phyloP scores from a whole-genome alignment of 2,329 filamentous ascomycete genomes.

The Neonectria hederae region DNA sequence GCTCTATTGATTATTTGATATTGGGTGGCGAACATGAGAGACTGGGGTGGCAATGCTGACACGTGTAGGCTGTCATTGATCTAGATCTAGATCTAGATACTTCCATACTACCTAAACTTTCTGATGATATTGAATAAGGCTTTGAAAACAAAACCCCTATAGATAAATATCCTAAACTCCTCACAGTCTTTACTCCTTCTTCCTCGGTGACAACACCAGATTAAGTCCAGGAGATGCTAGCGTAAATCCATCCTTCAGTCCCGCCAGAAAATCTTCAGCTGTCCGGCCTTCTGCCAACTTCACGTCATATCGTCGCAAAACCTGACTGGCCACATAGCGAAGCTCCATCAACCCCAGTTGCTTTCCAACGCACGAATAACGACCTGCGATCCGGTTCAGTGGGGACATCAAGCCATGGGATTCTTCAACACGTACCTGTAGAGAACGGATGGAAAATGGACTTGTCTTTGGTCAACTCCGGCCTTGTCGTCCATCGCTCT shows the following conservation, averaged over 20 bases:
- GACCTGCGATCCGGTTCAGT: not conserved
- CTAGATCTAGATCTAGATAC: no score
- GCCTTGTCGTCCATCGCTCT: slow-evolving; percentile 28
- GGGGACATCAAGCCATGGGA: not conserved
- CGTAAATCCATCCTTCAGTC: slow-evolving; percentile 26
- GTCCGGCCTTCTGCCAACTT: slow-evolving; percentile 1
- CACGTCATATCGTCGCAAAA: slow-evolving; percentile 23
- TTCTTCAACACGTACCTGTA: slow-evolving; percentile 5
- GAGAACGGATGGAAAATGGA: slow-evolving; percentile 26
- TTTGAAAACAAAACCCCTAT: no score
- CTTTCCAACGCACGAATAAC: slow-evolving; percentile 30
- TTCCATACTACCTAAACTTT: no score
- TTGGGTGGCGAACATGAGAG: not conserved
- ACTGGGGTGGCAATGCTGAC: no score
- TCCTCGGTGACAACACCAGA: slow-evolving; percentile 11
- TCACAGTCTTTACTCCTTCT: not conserved
- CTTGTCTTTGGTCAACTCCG: slow-evolving; percentile 19
- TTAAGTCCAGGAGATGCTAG: slow-evolving; percentile 11
- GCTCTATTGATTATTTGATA: not conserved
- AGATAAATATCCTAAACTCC: no score
- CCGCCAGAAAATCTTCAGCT: not conserved
- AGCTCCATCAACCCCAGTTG: slow-evolving; percentile 34
- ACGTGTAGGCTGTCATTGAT: not conserved
- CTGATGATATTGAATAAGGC: no score
- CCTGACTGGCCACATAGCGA: slow-evolving; percentile 22